Evolutionary conservation across 768 basidiomycete genomes (phyloP).

Genomic region (Hysterangium stoloniferum): DNA sequence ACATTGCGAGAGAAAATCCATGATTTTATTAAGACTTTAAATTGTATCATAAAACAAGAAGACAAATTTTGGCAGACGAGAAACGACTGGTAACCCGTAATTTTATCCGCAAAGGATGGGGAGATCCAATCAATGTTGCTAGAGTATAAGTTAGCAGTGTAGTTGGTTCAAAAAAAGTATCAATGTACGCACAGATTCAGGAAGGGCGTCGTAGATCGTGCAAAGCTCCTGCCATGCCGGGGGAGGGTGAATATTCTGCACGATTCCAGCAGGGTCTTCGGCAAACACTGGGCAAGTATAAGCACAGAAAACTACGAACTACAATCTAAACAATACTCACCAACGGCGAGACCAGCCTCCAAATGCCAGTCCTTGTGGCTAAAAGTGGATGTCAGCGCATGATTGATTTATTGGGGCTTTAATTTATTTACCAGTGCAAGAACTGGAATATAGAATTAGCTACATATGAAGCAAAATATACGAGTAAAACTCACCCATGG

Average conservation of each 20-base stretch:
- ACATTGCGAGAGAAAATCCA: too few species aligned
- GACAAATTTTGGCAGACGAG: too few species aligned
- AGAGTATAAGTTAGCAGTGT: too few species aligned
- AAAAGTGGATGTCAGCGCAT: not conserved
- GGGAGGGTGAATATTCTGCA: not conserved
- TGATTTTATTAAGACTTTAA: too few species aligned
- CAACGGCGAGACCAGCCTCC: constrained; percentile 5
- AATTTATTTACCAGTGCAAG: not conserved
- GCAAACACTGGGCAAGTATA: not conserved
- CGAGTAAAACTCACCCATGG: not conserved
- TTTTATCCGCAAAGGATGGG: too few species aligned
- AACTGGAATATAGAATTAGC: not conserved
- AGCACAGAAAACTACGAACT: not conserved
- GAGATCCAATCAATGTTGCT: too few species aligned
- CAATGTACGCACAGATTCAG: too few species aligned
- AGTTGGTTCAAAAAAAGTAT: too few species aligned
- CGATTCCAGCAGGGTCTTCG: not conserved
- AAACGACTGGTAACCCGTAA: too few species aligned
- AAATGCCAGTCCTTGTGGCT: constrained; percentile 5
- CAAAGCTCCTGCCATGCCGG: not conserved
- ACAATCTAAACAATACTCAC: not conserved
- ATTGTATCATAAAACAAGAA: too few species aligned
- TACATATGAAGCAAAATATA: not conserved
- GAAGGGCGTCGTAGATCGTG: not conserved
- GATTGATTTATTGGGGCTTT: not conserved